Base-by-base conservation (phyloP, 2,329 filamentous ascomycete species). In the Fusarium sp. region DNA sequence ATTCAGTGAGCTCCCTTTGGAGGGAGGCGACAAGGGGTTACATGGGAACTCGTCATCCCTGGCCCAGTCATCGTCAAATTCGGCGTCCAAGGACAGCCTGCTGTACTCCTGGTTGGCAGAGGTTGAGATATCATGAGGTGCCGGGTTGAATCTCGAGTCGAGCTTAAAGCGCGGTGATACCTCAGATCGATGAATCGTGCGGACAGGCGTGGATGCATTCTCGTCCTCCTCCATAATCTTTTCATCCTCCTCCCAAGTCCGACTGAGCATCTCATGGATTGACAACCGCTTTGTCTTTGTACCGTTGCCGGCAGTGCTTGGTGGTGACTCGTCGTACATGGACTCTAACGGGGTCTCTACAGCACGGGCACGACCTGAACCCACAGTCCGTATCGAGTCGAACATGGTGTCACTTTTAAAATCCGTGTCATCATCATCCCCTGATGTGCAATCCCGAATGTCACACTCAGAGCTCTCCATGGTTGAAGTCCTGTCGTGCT, bases 291-390 rank as follows among this genome's bases (percentile, higher is more conserved):
- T 88, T 4, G 82, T 80, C 73, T 83, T 87, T 68, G 69, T 84
- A 56, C 83, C 78, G 68, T 84, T 84, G 54, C 83, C 81, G 19
- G 84, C 83, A 1, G 85, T 85, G 74, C 84, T 86, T 9, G 88
- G 86, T 35, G 90, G 90, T 15, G 91, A 92, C 71, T 94, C 92
- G 78, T 94, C 91, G 77, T 94, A 94, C 82, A 94, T 92, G 23
- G 88, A 92, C 74, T 94, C 91, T 49, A 94, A 81, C 17, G 91
- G 90, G 27, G 90, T 91, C 75, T 92, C 88, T 46, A 88, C 85
- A 33, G 88, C 87, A 62, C 89, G 87, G 54, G 86, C 84, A 65
- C 89, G 90, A 64, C 86, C 85, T 11, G 91, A 93, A 39, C 86
- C 89, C 62, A 86, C 84, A 17, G 92, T 94, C 53, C 90, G 89